phyloP scores from a whole-genome alignment of 225 moss, liverwort and hornwort genomes.

The Straminergon stramineum region DNA sequence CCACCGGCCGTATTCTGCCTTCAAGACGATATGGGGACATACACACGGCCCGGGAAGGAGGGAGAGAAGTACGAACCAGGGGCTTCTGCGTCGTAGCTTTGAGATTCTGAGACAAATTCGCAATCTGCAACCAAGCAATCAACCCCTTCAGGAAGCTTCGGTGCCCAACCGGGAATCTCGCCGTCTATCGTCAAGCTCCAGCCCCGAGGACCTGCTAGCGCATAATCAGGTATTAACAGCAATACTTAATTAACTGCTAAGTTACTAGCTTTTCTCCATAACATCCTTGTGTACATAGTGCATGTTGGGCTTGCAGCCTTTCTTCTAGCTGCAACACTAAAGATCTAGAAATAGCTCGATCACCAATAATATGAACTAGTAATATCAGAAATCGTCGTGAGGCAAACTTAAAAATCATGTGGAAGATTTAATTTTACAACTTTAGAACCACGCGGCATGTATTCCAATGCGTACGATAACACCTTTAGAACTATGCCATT shows the following conservation, averaged over 20 bases:
- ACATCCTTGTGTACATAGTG: not conserved
- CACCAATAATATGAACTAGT: not conserved
- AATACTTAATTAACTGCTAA: not conserved
- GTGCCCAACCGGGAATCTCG: not conserved
- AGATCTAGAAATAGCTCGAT: not conserved
- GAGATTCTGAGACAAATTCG: conserved; percentile 15
- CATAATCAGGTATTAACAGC: not conserved
- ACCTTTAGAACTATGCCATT: not conserved
- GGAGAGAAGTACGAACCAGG: conserved; percentile 14
- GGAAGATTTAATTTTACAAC: not conserved
- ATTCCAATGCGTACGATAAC: not conserved
- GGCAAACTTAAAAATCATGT: not conserved
- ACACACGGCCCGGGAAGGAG: not conserved
- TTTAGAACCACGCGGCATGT: not conserved
- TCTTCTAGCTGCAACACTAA: too few relatives aligned
- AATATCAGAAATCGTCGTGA: not conserved
- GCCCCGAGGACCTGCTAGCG: not conserved
- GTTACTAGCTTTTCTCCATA: not conserved
- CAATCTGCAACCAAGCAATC: not conserved
- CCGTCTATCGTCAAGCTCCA: not conserved
- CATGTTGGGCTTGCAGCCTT: not conserved
- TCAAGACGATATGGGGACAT: conserved; percentile 25
- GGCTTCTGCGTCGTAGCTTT: conserved; percentile 30
- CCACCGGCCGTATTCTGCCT: not conserved
- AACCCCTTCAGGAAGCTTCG: not conserved